Evolutionary conservation across 768 basidiomycete genomes (phyloP), one percentile per base, ranked within the genome.

Genomic region (Boletus rubescentipes): DNA sequence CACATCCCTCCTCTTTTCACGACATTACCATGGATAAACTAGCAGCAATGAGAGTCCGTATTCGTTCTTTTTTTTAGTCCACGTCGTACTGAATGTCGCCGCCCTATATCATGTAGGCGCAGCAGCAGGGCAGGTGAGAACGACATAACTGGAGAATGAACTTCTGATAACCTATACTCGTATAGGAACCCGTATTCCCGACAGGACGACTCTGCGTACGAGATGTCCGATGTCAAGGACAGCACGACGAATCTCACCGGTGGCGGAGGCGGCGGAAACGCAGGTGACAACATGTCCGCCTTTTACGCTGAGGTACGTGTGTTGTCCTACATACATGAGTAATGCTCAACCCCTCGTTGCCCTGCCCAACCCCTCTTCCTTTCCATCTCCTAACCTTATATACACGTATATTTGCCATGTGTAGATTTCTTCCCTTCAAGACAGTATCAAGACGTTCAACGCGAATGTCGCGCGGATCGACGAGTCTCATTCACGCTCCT

Each of bases 351-450:
- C n/a, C 37, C 8, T 45, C 9, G 3, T 14, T 23, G 40, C 7
- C 7, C 37, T 35, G n/a, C 15, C 10, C 12, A 26, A n/a, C n/a
- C n/a, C 21, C 6, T 4, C 9, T 9, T 8, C 35, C 46, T 9
- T 29, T n/a, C 30, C 9, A 5, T 20, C 32, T 40, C 40, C 9
- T 21, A 8, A 32, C 29, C 42, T 21, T 18, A 7, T 36, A 8
- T 31, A 23, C 20, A 37, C 20, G 5, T 34, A 26, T 18, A 2
- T 20, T 15, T 44, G n/a, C 4, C 38, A n/a, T n/a, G 23, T 42
- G 2, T 54, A 93, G 91, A 87, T 93, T 60, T 78, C 86, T 21
- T 83, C 81, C 39, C 73, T 93, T 43, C 88, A 91, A 79, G 88
- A 91, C 54, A 75, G 73, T 49, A 73, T 92, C 35, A 75, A 79